Evolutionary conservation across 805 yeast genomes (phyloP), one percentile per base, ranked within the genome.

Genomic region (Starmerella potacharoeniae): DNA sequence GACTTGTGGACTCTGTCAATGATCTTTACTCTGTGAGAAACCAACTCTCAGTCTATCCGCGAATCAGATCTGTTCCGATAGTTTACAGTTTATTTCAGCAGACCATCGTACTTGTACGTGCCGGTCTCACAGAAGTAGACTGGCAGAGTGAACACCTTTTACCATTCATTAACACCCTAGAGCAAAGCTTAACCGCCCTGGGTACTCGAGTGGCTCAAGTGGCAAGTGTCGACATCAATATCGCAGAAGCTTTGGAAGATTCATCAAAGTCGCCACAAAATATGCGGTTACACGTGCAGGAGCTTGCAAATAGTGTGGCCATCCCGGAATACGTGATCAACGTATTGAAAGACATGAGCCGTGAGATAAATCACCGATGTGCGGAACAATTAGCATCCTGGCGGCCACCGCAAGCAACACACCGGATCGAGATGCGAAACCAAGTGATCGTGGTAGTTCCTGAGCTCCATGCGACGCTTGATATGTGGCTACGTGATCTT

Each of bases 161-260:
- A 1, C 28, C 46, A 14, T 58, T 51, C 28, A 52, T 58, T 7
- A 39, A 36, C 13, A 55, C 54, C 5, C 47, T 58, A 22, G 56
- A 53, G 31, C 42, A 45, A 2, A 54, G 52, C 2, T 9, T 44
- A 6, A 1, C 11, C 2, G 5, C 39, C 8, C 49, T 58, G 13
- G 57, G 57, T 8, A 13, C 41, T 7, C 47, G 54, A 5, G 57
- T 55, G 2, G n/a, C 49, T 2, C 47, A 47, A 11, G 35, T 58
- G 3, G 50, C 54, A 2, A 28, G 30, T 7, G 49, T 41, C 6
- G 61, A 58, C 31, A 29, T 51, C 6, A 36, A n/a, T 1, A 40
- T 58, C n/a, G 8, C 31, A 11, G 28, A 46, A 22, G n/a, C 46
- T 1, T 30, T 55, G 29, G 37, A 30, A 6, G 16, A 29, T 8